A percentile compares a stretch with the other conserved stretches of the same genome.
Evolutionary conservation across 2,329 filamentous ascomycete genomes (phyloP).

Genomic region (Orbilia oligospora): DNA sequence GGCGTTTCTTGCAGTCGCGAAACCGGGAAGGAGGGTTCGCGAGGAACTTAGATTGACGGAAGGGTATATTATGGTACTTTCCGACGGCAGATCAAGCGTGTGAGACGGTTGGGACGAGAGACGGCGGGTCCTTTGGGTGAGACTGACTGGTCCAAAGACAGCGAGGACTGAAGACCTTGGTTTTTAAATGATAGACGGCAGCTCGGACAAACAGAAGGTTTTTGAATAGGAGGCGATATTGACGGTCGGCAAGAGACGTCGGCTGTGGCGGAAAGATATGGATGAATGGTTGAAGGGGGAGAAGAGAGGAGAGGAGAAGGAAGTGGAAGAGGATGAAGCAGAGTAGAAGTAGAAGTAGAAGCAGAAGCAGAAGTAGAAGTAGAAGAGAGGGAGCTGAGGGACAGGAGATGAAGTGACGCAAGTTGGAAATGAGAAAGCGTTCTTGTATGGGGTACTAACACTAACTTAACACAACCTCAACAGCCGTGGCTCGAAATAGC

Average conservation of each 20-base stretch:
- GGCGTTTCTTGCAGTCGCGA: slow-evolving; percentile 28
- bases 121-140: slow-evolving; percentile 9
- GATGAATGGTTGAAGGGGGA: too few species aligned
- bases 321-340: too few species aligned
- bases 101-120: neutral
- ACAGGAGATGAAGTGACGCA: slow-evolving; percentile 54
- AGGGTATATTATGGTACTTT: slow-evolving; percentile 8
- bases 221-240: slow-evolving; percentile 5
- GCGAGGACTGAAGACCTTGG: slow-evolving; percentile 12
- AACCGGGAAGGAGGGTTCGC: slow-evolving; percentile 17
- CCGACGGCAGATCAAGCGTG: neutral
- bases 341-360: slow-evolving; percentile 11
- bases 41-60: neutral
- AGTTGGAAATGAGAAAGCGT: slow-evolving; percentile 41
- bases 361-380: slow-evolving; percentile 22
- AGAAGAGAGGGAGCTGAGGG: slow-evolving; percentile 29
- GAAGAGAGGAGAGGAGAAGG: too few species aligned
- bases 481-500: slow-evolving; percentile 16
- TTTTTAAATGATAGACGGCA: slow-evolving; percentile 51
- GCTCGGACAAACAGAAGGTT: slow-evolving; percentile 22
- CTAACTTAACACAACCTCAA: slow-evolving; percentile 2
- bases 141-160: slow-evolving; percentile 7
- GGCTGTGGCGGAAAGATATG: slow-evolving; percentile 4
- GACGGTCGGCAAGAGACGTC: slow-evolving; percentile 30
- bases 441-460: slow-evolving; percentile 25